Percentiles rank a stretch among this genome's conserved stretches.
These are phyloP conservation scores for Annona squamosa DNA, from an alignment of 164 flowering plant genomes.

Conservation along the genomic window DNA sequence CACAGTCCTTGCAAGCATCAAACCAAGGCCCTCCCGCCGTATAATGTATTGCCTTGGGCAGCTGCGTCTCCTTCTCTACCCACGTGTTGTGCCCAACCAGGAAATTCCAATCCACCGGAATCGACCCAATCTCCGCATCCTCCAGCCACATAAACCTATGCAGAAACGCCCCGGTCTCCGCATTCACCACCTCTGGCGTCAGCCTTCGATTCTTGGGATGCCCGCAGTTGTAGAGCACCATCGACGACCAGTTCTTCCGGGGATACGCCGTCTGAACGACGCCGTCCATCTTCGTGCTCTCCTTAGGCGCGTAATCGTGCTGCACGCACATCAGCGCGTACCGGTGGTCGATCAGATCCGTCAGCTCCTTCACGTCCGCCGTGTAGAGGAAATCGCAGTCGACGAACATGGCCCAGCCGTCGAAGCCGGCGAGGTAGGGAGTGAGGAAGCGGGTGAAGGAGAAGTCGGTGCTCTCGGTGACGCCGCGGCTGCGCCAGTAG, in stretches of 20 bases:
- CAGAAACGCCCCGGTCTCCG: slow-evolving; percentile 72
- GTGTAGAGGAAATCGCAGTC: slow-evolving; percentile 91
- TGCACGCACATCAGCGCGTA: slow-evolving; percentile 92
- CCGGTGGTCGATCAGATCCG: slow-evolving; percentile 63
- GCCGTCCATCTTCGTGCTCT: slow-evolving; percentile 91
- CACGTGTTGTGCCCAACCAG: slow-evolving; percentile 88
- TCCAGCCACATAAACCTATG: slow-evolving; percentile 92
- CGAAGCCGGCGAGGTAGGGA: slow-evolving; percentile 59
- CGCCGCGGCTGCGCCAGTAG: slow-evolving; percentile 76
- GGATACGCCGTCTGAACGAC: slow-evolving; percentile 86
- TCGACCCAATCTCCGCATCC: slow-evolving; percentile 75
- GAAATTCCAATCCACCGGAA: slow-evolving; percentile 91
- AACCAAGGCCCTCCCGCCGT: slow-evolving; percentile 98
- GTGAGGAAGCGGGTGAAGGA: slow-evolving; percentile 79
- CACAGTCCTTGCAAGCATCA: slow-evolving; percentile 82
- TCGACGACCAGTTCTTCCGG: slow-evolving; percentile 93
- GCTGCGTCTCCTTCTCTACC: slow-evolving; percentile 49
- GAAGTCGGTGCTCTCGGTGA: slow-evolving; percentile 89
- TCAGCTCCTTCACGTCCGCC: slow-evolving; percentile 68
- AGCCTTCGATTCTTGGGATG: slow-evolving; percentile 67
- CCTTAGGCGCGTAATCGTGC: slow-evolving; percentile 92
- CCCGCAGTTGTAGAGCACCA: slow-evolving; percentile 89
- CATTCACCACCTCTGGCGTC: slow-evolving; percentile 73
- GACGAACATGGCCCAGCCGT: slow-evolving; percentile 95
- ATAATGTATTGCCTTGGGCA: slow-evolving; percentile 83